Evolutionary conservation across 2,329 filamentous ascomycete species (phyloP), one percentile per base, ranked within the genome.

Genomic region (Cephalotrichum gorgonifer): DNA sequence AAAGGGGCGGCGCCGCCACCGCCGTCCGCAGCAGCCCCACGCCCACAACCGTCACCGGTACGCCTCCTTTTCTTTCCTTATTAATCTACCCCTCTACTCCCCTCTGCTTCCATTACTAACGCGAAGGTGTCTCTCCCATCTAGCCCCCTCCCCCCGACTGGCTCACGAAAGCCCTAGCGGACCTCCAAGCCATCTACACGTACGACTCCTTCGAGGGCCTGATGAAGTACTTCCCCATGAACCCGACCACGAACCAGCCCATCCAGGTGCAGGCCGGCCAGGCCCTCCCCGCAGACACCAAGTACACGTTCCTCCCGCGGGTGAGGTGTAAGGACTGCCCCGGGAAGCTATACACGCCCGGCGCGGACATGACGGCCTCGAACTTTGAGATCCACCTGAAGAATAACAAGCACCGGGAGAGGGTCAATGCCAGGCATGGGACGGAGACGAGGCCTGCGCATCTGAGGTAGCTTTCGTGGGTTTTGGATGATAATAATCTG

Each of bases 361-460:
- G 89, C 0, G 88, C 90, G 0, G 88, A 85, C 23, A 85, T 78
- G 62, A 89, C 88, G 2, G 86, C 91, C 5, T 83, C 83, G 43
- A 95, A 95, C 61, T 98, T 98, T 54, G 88, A 95, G 66, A 81
- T 94, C 1, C 93, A 98, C 68, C 72, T 97, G 44, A 87, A 84
- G 65, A 96, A 95, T 65, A 79, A 86, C 41, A 73, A 76, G 47
- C 93, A 98, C 64, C 78, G 83, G 57, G 81, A 87, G 56, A 78
- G 78, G 57, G 86, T 90, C 9, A 61, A 60, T 33, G 52, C 54
- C 47, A 60, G 69, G 25, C 54, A 62, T 35, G 57, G 57, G 28
- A 56, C 53, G 28, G 51, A 57, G 35, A 57, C 56, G 38, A 48
- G 52, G 27, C 52, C 53, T 26, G 15, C 49, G 35, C n/a, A 43